Conservation (phyloP, 2,329 filamentous ascomycete genomes). For the Fusarium verticillioides region DNA sequence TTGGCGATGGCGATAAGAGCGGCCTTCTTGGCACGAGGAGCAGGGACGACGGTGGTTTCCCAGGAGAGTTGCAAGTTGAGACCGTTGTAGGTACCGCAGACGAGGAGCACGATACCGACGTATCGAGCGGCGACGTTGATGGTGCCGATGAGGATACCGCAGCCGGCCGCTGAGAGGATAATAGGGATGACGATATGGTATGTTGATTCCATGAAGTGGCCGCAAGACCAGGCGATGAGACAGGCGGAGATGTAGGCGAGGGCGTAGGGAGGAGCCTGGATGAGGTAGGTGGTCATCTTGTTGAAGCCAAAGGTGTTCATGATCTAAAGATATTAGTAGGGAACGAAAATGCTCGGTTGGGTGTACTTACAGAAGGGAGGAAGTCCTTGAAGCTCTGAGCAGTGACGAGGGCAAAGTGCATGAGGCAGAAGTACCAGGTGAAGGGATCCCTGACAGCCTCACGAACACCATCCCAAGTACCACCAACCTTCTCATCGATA, state of each 20-base stretch:
- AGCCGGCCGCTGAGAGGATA: constrained; percentile 50
- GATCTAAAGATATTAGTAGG: constrained; percentile 35
- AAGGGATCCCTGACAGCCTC: constrained; percentile 51
- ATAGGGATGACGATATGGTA: constrained; percentile 56
- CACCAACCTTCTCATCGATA: constrained; percentile 50
- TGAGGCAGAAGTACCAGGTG: constrained; percentile 52
- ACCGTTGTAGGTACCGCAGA: constrained; percentile 53
- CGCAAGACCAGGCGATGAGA: constrained; percentile 53
- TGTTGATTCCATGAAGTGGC: constrained; percentile 52
- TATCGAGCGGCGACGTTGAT: constrained; percentile 56
- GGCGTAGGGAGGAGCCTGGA: constrained; percentile 56
- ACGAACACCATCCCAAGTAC: constrained; percentile 53
- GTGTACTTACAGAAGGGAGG: constrained; percentile 50
- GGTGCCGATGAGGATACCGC: constrained; percentile 56
- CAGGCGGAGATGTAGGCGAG: constrained; percentile 56
- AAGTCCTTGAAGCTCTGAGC: constrained; percentile 56
- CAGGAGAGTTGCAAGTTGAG: constrained; percentile 55
- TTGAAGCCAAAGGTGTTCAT: constrained; percentile 46
- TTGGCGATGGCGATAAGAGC: constrained; percentile 57
- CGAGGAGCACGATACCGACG: constrained; percentile 54
- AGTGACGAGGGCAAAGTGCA: constrained; percentile 58
- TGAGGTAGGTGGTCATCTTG: constrained; percentile 51
- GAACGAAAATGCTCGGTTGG: accelerated
- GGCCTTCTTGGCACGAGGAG: constrained; percentile 54
- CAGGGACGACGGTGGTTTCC: constrained; percentile 55